These are phyloP conservation scores for Beauveria medogensis DNA, from an alignment of 2,329 filamentous ascomycete species.

Conservation along the genomic window DNA sequence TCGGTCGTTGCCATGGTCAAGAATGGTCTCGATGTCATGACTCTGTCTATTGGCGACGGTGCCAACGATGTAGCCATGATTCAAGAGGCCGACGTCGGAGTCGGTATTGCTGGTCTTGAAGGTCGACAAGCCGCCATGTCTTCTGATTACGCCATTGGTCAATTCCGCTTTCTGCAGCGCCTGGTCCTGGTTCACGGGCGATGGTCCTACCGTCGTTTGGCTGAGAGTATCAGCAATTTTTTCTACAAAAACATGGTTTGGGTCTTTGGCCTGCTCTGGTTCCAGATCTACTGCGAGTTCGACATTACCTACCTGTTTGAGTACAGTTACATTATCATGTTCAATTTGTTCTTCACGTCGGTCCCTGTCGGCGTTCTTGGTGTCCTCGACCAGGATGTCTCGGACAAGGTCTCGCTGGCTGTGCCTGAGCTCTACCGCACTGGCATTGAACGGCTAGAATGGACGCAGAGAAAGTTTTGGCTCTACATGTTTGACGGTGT, in stretches of 20 bases:
- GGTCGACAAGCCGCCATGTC: conserved; percentile 92
- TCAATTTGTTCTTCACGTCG: conserved; percentile 95
- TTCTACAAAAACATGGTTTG: conserved; percentile 99
- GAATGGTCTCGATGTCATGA: conserved; percentile 90
- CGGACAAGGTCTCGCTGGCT: conserved; percentile 84
- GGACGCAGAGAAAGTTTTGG: conserved; percentile 96
- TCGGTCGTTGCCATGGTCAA: conserved; percentile 97
- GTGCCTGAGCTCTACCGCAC: conserved; percentile 93
- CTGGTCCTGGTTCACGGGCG: conserved; percentile 84
- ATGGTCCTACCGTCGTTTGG: conserved; percentile 92
- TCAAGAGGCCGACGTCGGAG: conserved; percentile 92
- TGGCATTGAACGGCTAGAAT: conserved; percentile 92
- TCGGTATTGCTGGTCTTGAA: conserved; percentile 89
- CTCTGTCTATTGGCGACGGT: conserved; percentile 84
- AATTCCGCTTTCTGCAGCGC: conserved; percentile 81
- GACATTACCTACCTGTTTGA: conserved; percentile 97
- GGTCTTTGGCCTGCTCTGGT: conserved; percentile 97
- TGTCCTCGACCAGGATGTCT: conserved; percentile 93
- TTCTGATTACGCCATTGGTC: conserved; percentile 89
- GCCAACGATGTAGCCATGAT: conserved; percentile 98
- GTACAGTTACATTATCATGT: conserved; percentile 94
- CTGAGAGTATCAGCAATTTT: conserved; percentile 94
- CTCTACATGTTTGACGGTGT: conserved; percentile 90
- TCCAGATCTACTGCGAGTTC: conserved; percentile 89
- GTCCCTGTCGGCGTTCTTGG: conserved; percentile 92